Base-by-base conservation (phyloP, 1,284 basidiomycete genomes). In the Marasmius sp. region DNA sequence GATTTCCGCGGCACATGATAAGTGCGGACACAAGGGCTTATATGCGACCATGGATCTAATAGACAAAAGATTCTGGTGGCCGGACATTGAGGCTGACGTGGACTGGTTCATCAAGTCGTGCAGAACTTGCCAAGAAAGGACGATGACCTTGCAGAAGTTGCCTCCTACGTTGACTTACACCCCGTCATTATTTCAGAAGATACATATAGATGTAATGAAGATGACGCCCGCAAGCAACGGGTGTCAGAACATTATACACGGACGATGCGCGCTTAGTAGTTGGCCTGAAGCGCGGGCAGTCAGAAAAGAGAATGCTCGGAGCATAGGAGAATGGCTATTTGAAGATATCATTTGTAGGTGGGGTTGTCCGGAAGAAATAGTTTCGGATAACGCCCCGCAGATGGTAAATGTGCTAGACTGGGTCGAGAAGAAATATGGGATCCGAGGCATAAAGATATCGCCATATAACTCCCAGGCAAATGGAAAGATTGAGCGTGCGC, bases 21-120 rank as follows among this genome's bases (percentile, higher is more conserved):
- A n/a, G n/a, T n/a, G n/a, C n/a, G n/a, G n/a, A n/a, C n/a, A n/a
- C n/a, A n/a, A 59, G 43, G n/a, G 50, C 56, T 1, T 50, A 64
- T 8, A 50, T 70, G 0, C 39, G 54, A 6, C 14, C 53, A 33
- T 9, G 64, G 1, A 69, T 71, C 53, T 72, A 61, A 62, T 72
- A 69, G 70, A 70, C 66, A 10, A 59, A 65, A 0, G 11, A 14
- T 66, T 65, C 39, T 11, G 34, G 0, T n/a, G n/a, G n/a, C n/a
- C n/a, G n/a, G n/a, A n/a, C n/a, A n/a, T n/a, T n/a, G n/a, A n/a
- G n/a, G n/a, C n/a, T n/a, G n/a, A n/a, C n/a, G n/a, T n/a, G n/a
- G n/a, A n/a, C n/a, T n/a, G n/a, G n/a, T n/a, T n/a, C n/a, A n/a
- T n/a, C n/a, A n/a, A n/a, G n/a, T n/a, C n/a, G n/a, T n/a, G n/a